Percentiles rank a stretch among this genome's conserved stretches.
Conservation (phyloP, 305 asterid species). For the Caryopteris hybrid region DNA sequence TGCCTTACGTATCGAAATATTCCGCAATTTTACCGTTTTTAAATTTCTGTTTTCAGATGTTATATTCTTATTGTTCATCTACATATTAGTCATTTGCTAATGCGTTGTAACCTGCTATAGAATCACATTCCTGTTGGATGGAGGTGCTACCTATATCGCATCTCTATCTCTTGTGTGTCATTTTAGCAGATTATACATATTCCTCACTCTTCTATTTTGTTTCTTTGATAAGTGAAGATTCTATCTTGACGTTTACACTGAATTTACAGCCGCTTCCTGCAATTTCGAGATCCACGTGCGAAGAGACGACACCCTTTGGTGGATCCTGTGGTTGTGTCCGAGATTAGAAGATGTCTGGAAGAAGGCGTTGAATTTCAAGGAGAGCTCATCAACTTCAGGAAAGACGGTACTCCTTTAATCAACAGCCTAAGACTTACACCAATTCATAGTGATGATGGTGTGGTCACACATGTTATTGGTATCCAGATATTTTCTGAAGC, state of each 20-base stretch:
- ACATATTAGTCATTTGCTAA: not conserved
- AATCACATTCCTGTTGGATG: not conserved
- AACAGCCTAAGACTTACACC: constrained; percentile 76
- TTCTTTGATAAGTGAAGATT: constrained; percentile 1
- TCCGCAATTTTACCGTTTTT: not conserved
- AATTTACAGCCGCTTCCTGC: constrained; percentile 80
- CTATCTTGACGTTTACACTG: constrained; percentile 18
- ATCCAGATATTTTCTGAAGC: constrained; percentile 77
- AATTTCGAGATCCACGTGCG: constrained; percentile 82
- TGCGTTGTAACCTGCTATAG: not conserved
- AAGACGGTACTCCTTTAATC: constrained; percentile 84
- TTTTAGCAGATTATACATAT: not conserved
- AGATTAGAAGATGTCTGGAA: constrained; percentile 80
- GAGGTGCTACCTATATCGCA: not conserved
- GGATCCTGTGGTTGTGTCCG: constrained; percentile 87
- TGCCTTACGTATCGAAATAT: not conserved
- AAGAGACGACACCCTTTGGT: constrained; percentile 90
- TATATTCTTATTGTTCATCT: not conserved
- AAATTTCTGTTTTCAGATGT: not conserved
- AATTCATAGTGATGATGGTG: constrained; percentile 77
- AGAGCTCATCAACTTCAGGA: constrained; percentile 87
- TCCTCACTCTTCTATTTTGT: not conserved
- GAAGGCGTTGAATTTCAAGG: constrained; percentile 89
- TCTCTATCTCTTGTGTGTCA: not conserved
- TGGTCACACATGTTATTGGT: constrained; percentile 83